Evolutionary conservation across 768 basidiomycete species (phyloP).

Genomic region (Phaffia australis): DNA sequence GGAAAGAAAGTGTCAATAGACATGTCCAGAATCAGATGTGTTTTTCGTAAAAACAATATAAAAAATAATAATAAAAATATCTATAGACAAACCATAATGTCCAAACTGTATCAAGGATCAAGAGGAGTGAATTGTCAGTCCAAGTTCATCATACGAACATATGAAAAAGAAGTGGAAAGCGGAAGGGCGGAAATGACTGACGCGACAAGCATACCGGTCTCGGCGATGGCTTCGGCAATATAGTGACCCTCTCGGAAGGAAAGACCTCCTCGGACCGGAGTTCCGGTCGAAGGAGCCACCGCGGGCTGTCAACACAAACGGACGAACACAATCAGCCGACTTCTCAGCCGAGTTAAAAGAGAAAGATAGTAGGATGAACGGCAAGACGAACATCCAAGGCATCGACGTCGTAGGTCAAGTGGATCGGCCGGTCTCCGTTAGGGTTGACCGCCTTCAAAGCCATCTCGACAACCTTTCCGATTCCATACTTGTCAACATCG

Average conservation of each 20-base stretch:
- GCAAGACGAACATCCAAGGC: conserved; percentile 43
- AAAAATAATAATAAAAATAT: conserved; percentile 2
- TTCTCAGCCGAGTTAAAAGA: neutral
- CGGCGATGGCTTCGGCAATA: conserved; percentile 82
- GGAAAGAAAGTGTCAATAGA: too few species aligned
- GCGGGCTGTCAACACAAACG: conserved; percentile 48
- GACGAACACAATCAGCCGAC: neutral
- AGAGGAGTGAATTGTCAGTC: neutral
- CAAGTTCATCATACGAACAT: neutral
- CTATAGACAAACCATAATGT: conserved; percentile 67
- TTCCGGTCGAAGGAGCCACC: conserved; percentile 66
- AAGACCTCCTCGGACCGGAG: conserved; percentile 74
- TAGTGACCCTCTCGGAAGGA: conserved; percentile 98
- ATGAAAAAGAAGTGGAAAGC: neutral
- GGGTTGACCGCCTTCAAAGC: conserved; percentile 90
- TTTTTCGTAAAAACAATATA: neutral
- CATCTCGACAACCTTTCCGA: conserved; percentile 91
- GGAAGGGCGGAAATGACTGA: neutral
- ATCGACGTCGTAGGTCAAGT: conserved; percentile 93
- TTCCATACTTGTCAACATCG: conserved; percentile 72
- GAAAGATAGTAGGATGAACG: neutral
- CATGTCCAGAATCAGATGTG: neutral
- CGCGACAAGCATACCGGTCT: conserved; percentile 84
- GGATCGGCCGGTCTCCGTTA: conserved; percentile 68
- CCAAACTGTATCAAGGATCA: conserved; percentile 41